Evolutionary conservation across 2,329 filamentous ascomycete species (phyloP).

Genomic region (Sarocladiaceae sp.): DNA sequence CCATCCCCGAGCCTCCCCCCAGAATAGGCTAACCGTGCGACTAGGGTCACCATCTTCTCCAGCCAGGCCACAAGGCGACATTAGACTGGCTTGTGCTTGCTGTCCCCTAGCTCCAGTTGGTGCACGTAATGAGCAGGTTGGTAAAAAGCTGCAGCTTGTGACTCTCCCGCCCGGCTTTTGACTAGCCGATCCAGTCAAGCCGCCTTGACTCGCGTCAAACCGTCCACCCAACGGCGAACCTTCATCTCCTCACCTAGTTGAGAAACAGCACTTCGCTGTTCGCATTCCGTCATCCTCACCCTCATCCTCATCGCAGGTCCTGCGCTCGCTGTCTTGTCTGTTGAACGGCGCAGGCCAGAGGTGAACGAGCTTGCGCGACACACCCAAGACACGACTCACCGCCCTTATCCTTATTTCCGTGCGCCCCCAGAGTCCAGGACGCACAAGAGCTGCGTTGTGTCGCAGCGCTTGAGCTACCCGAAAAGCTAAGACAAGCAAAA

Average conservation of each 20-base stretch:
- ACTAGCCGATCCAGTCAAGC: not conserved
- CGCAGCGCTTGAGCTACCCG: constrained; percentile 6
- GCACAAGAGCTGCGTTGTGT: no score
- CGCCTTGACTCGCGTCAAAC: constrained; percentile 3
- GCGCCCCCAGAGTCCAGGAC: no score
- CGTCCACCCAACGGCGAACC: constrained; percentile 3
- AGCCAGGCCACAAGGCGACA: not conserved
- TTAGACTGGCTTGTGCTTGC: constrained; percentile 1
- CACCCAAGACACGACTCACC: constrained; percentile 2
- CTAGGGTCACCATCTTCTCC: not conserved
- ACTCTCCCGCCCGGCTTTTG: not conserved
- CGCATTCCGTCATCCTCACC: not conserved
- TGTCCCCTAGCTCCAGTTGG: no score
- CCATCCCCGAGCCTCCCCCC: constrained; percentile 4
- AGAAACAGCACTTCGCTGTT: not conserved
- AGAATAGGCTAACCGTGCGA: constrained; percentile 8
- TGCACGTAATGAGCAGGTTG: no score
- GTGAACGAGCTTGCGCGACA: not conserved
- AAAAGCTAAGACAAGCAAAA: constrained; percentile 5
- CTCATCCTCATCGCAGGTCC: not conserved
- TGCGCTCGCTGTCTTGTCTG: constrained; percentile 2
- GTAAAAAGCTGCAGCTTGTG: constrained; percentile 2
- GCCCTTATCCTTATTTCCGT: constrained; percentile 8
- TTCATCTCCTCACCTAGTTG: constrained; percentile 5
- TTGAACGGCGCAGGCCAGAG: not conserved